A percentile compares a stretch with the other conserved stretches of the same genome.
Evolutionary conservation across 108 stramenopile species (phyloP).

Genomic region (Discostella stelligeroides): DNA sequence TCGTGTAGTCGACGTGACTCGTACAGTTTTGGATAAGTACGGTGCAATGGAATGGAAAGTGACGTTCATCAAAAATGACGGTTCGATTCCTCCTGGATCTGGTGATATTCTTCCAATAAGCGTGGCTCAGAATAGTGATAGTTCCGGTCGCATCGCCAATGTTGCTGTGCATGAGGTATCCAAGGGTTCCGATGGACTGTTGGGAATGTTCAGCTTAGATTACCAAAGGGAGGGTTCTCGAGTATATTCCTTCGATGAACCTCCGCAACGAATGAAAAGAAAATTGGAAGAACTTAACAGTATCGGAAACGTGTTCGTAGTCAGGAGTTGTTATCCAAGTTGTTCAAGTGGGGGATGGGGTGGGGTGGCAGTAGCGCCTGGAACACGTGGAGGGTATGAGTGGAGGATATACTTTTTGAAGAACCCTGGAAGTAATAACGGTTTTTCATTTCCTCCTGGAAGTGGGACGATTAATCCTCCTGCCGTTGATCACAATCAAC

Average conservation of each 20-base stretch:
- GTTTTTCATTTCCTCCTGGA: slow-evolving; percentile 80
- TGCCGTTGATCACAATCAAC: slow-evolving; percentile 32
- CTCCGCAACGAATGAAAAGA: slow-evolving; percentile 46
- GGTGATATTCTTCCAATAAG: slow-evolving; percentile 59
- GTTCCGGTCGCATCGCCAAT: slow-evolving; percentile 29
- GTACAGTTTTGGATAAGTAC: slow-evolving; percentile 73
- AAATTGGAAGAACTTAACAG: slow-evolving; percentile 81
- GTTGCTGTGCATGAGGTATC: slow-evolving; percentile 60
- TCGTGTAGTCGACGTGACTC: slow-evolving; percentile 63
- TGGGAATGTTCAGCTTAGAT: slow-evolving; percentile 67
- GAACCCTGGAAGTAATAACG: slow-evolving; percentile 67
- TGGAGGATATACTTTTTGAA: slow-evolving; percentile 76
- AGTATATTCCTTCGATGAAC: slow-evolving; percentile 64
- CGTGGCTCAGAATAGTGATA: slow-evolving; percentile 57
- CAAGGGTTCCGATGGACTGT: slow-evolving; percentile 66
- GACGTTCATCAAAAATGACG: slow-evolving; percentile 67
- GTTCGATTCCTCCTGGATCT: slow-evolving; percentile 68
- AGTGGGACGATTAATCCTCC: slow-evolving; percentile 75
- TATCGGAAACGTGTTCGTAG: slow-evolving; percentile 64
- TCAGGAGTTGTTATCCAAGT: slow-evolving; percentile 65
- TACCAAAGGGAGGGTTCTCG: slow-evolving; percentile 45
- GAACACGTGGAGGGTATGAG: slow-evolving; percentile 70
- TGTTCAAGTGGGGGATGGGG: slow-evolving; percentile 78
- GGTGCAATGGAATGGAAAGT: slow-evolving; percentile 68
- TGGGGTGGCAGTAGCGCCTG: slow-evolving; percentile 53